Conservation (phyloP, 495 filamentous ascomycete species). For the Penicillium coffeae region DNA sequence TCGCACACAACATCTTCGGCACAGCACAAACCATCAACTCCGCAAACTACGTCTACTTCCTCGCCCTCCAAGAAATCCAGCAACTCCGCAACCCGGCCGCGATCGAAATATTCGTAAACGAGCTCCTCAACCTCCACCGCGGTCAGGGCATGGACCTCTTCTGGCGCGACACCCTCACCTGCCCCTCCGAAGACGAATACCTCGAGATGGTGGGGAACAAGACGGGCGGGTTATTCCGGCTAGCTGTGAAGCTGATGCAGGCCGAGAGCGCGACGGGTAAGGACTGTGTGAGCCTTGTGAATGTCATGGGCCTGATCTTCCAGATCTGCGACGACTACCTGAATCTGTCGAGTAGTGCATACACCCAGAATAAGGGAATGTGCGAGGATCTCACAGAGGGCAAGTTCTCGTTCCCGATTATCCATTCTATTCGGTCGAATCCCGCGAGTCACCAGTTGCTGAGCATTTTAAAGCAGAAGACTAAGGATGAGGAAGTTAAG, state of each 20-base stretch:
- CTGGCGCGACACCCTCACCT: conserved; percentile 92
- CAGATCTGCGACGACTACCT: conserved; percentile 97
- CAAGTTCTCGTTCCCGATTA: conserved; percentile 96
- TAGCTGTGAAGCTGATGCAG: conserved; percentile 96
- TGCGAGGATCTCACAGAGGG: conserved; percentile 97
- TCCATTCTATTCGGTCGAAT: conserved; percentile 85
- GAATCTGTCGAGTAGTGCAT: conserved; percentile 69
- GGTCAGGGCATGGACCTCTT: conserved; percentile 98
- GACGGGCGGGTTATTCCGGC: conserved; percentile 90
- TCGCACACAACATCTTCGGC: conserved; percentile 93
- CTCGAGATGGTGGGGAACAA: conserved; percentile 99
- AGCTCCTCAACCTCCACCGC: conserved; percentile 88
- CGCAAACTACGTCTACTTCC: conserved; percentile 96
- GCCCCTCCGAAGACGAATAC: conserved; percentile 94
- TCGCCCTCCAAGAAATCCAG: conserved; percentile 75
- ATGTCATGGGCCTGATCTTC: conserved; percentile 87
- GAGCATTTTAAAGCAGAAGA: conserved; percentile 89
- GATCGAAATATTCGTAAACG: conserved; percentile 79
- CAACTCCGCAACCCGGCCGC: conserved; percentile 67
- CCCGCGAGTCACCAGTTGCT: conserved; percentile 76
- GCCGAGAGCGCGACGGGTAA: conserved; percentile 65
- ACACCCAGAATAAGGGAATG: conserved; percentile 86
- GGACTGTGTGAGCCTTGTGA: conserved; percentile 80
- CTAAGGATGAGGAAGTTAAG: conserved; percentile 83
- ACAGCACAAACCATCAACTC: conserved; percentile 95